Base-by-base conservation (phyloP, 352 stramenopile species). In the Pythium guiyangense region DNA sequence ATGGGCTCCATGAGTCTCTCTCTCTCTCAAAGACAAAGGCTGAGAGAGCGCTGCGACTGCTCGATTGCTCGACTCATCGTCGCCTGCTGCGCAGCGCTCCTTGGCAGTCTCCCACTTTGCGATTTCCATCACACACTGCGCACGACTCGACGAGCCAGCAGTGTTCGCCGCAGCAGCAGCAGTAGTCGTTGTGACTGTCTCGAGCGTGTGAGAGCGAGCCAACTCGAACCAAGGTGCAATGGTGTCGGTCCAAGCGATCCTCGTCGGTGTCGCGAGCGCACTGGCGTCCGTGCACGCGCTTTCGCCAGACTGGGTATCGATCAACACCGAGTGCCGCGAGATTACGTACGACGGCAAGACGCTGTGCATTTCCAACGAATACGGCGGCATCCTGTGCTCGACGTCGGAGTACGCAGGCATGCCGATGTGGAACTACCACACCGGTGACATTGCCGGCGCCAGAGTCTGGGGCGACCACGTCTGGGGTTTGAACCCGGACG, bases 401-500 rank as follows among this genome's bases (percentile, higher is more conserved):
- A 58, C 60, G 18, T 20, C 53, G 14, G 35, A 43, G 2, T 17
- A 52, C n/a, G 42, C 40, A 26, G n/a, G 34, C 4, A 15, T 14
- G 3, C 52, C 39, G 42, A 40, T 22, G 6, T 58, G 40, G 52
- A 14, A n/a, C 22, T 35, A 29, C 37, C 20, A 40, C 26, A 1
- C 14, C 8, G 27, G 37, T 3, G 25, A 46, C 31, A 6, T 71
- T 37, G 62, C 57, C 29, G 55, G 49, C 39, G 52, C 65, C 15
- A 29, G 37, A 11, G 63, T 71, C 34, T 74, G 63, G 55, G 59
- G 62, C 12, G 55, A 70, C 29, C 42, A 59, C 26, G 40, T 71
- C 51, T 74, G 58, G 57, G 55, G 54, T 12, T 52, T 69, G 17
- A 64, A 58, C 63, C 26, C 31, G 46, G 35, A 56, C 25, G 43